Conservation (phyloP, 2,329 filamentous ascomycete genomes). For the Cordyceps tenuipes region DNA sequence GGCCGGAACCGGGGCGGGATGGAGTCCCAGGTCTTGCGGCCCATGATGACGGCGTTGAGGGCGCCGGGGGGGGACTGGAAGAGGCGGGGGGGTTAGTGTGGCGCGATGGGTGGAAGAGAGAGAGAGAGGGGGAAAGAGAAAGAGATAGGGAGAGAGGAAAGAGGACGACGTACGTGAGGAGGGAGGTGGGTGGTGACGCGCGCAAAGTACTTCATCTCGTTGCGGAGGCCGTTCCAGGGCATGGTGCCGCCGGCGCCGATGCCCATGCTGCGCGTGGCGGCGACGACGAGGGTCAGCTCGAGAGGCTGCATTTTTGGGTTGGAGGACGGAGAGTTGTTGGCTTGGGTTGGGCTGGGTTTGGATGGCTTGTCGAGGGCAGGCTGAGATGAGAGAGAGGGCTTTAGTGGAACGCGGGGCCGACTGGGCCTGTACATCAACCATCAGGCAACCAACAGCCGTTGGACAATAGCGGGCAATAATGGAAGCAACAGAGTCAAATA, state of each 20-base stretch:
- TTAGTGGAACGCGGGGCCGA: no score
- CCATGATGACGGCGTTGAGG: constrained; percentile 84
- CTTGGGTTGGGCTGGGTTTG: background rate
- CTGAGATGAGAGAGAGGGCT: no score
- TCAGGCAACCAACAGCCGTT: no score
- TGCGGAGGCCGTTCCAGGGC: constrained; percentile 81
- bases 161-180: constrained; percentile 24
- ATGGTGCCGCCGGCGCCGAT: constrained; percentile 74
- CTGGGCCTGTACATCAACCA: no score
- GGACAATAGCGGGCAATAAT: no score
- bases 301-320: constrained; percentile 26
- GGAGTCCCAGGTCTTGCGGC: constrained; percentile 91
- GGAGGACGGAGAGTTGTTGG: background rate
- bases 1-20: constrained; percentile 75
- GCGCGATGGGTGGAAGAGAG: background rate
- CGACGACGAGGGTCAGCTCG: constrained; percentile 84
- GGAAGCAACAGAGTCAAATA: no score
- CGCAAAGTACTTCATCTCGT: constrained; percentile 93
- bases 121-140: no score
- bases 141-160: no score
- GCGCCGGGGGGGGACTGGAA: constrained; percentile 25
- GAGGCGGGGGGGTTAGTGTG: no score
- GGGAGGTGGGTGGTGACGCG: constrained; percentile 69
- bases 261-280: constrained; percentile 82
- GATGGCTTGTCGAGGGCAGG: no score